Base-by-base conservation (phyloP, 148 eudicot species). In the Beta vulgaris region DNA sequence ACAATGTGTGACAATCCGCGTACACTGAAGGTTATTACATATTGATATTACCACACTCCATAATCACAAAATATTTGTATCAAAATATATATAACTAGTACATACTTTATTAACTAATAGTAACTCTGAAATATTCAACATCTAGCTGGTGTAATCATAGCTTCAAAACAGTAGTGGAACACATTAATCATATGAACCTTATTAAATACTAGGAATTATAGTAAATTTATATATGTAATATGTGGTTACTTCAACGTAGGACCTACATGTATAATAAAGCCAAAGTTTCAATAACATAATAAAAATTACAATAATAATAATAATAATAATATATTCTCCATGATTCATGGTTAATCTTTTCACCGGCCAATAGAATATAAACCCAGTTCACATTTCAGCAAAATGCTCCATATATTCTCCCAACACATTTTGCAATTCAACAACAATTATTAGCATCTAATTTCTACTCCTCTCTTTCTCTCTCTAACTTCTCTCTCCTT, bases 361-460 rank as follows among this genome's bases (percentile, higher is more conserved):
- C 69, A 42, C 54, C 28, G 65, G 58, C 14, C 40, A 46, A 53
- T 68, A 37, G 21, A n/a, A 67, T 49, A 64, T n/a, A 63, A 76
- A 57, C 69, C 76, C 83, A 72, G 66, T 81, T 81, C 83, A 76
- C 80, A 81, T 81, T 63, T 55, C 23, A 69, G 11, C 31, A 18
- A 70, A 40, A 54, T 14, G 29, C 8, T 58, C 73, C 73, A 40
- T 80, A 70, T 28, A 71, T 68, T 49, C 15, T 35, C 26, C 32
- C 55, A 73, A 0, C 79, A 18, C 23, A 57, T 55, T 10, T 28
- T 12, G 35, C 39, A 31, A 0, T 26, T 28, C 40, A 39, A n/a
- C n/a, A n/a, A n/a, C n/a, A n/a, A n/a, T n/a, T n/a, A n/a, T n/a
- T n/a, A n/a, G n/a, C n/a, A n/a, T n/a, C 58, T 23, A n/a, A 39